Evolutionary conservation across 805 yeast genomes (phyloP).

Genomic region (Wickerhamomyces kurtzmanii): DNA sequence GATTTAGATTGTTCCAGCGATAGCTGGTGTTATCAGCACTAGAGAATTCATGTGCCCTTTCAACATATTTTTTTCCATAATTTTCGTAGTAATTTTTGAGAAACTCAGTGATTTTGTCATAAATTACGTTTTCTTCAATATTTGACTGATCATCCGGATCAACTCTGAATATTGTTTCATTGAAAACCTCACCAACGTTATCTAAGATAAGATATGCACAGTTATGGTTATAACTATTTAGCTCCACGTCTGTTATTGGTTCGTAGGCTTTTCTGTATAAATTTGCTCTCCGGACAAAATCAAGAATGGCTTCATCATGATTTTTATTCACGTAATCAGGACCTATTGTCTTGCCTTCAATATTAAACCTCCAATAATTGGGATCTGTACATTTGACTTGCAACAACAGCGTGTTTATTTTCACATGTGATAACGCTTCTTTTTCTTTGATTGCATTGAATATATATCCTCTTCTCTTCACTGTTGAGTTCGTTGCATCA

Average conservation of each 20-base stretch:
- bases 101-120: slow-evolving; percentile 18
- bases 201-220: slow-evolving; percentile 10
- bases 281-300: slow-evolving; percentile 47
- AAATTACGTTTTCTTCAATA: slow-evolving; percentile 8
- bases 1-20: too few relatives aligned
- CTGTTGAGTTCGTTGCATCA: slow-evolving; percentile 51
- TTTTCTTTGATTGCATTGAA: slow-evolving; percentile 11
- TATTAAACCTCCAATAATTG: slow-evolving; percentile 45
- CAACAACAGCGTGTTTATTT: slow-evolving; percentile 38
- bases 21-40: background rate
- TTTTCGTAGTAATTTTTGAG: slow-evolving; percentile 21
- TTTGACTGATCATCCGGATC: too few relatives aligned
- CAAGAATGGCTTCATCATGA: slow-evolving; percentile 42
- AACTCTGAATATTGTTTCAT: slow-evolving; percentile 15
- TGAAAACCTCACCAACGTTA: slow-evolving; percentile 13
- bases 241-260: slow-evolving; percentile 24
- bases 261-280: slow-evolving; percentile 36
- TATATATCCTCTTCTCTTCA: slow-evolving; percentile 23
- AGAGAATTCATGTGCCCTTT: slow-evolving; percentile 20
- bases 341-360: slow-evolving; percentile 53
- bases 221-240: slow-evolving; percentile 13
- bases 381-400: slow-evolving; percentile 51
- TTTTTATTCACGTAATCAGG: slow-evolving; percentile 48
- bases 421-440: slow-evolving; percentile 15
- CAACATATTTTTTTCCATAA: slow-evolving; percentile 21